Percentiles rank a stretch among this genome's conserved stretches.
Evolutionary conservation across 139 green algal species (phyloP).

Genomic region (Chlorella sp.): DNA sequence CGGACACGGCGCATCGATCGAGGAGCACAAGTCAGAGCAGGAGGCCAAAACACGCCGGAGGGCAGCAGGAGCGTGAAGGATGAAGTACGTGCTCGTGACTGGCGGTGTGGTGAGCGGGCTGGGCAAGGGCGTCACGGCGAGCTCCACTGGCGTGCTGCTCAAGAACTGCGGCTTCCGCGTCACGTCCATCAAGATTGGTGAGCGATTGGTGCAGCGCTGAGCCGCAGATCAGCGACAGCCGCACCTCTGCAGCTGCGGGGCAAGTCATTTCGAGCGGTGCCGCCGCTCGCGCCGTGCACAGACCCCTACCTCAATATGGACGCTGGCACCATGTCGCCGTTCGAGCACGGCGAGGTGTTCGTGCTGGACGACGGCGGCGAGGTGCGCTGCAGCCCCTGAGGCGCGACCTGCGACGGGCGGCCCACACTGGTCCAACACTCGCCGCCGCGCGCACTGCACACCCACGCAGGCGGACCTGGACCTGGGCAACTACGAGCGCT

Average conservation of each 20-base stretch:
- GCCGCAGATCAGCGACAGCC: neutral
- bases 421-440: no score
- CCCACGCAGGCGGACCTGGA: conserved; percentile 90
- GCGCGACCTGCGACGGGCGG: no score
- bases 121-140: conserved; percentile 96
- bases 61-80: conserved; percentile 23
- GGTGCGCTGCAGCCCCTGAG: no score
- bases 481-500: conserved; percentile 99
- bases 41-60: neutral
- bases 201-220: conserved; percentile 1
- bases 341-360: conserved; percentile 99
- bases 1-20: neutral
- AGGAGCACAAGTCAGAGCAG: neutral
- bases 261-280: neutral
- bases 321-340: conserved; percentile 98
- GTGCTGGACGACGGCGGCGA: conserved; percentile 96
- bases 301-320: conserved; percentile 99
- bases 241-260: no score
- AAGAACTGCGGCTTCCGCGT: conserved; percentile 88
- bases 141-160: conserved; percentile 90
- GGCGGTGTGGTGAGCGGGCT: conserved; percentile 95
- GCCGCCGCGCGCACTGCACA: no score
- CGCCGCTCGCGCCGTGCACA: conserved; percentile 42
- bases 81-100: conserved; percentile 98
- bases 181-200: conserved; percentile 97